Evolutionary conservation across 2,329 filamentous ascomycete genomes (phyloP), one percentile per base, ranked within the genome.

Genomic region (Alternaria incomplexa): DNA sequence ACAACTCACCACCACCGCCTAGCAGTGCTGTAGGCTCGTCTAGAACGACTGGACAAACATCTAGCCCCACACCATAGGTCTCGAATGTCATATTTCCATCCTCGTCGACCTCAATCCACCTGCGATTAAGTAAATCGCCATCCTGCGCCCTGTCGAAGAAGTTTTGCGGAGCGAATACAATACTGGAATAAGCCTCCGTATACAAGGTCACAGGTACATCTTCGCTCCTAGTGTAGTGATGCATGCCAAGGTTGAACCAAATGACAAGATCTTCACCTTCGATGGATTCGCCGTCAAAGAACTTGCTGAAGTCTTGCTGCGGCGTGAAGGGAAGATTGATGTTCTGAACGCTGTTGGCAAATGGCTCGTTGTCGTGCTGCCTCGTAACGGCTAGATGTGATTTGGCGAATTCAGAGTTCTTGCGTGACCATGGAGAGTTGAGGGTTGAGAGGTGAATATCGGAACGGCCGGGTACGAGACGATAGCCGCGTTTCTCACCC

Each of bases 401-500:
- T 40, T 77, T 79, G 6, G 78, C 74, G 57, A 80, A 79, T 43
- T 80, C 70, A 1, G 71, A 71, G 50, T 77, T 78, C 61, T 73
- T 75, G 45, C 71, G 66, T 13, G 73, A 73, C 66, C 75, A 82
- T 7, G 80, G 78, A 32, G 79, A 82, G 56, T 77, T 70, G 7
- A 74, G 52, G 8, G 75, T 75, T n/a, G 72, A 77, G 15, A 83
- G 78, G 44, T 79, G 78, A 61, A 72, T 72, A 25, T 71, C 55
- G 9, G 66, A 70, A 8, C 62, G 63, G 3, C 70, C 68, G 8
- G 70, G 68, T 6, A 70, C 56, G 54, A 87, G 79, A 20, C 83
- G 81, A 69, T 86, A 89, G 6, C 85, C 87, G 7, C 83, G 81
- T 12, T 79, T 77, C 73, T 87, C 84, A 58, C 86, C 86, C 67